Conservation (phyloP, 352 stramenopile species). For the Phytophthora litchii region DNA sequence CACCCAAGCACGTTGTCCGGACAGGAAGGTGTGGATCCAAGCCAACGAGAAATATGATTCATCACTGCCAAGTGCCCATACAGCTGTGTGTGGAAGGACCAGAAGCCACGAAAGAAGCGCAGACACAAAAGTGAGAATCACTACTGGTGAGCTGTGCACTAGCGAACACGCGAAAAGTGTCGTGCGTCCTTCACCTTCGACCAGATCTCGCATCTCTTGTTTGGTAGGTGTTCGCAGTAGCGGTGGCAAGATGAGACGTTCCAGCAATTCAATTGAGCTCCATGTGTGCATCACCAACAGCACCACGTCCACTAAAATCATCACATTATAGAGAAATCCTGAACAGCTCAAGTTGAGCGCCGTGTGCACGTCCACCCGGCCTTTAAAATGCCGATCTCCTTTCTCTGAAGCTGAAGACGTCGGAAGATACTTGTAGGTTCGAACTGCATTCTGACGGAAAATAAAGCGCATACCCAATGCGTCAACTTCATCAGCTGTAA, state of each 20-base stretch:
- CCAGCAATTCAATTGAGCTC: conserved; percentile 36
- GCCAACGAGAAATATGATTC: conserved; percentile 31
- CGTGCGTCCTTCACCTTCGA: conserved; percentile 21
- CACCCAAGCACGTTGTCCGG: conserved; percentile 38
- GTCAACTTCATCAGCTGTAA: conserved; percentile 48
- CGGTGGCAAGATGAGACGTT: conserved; percentile 25
- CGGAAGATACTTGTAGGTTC: conserved; percentile 26
- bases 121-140: conserved; percentile 33
- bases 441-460: conserved; percentile 51
- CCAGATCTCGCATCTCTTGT: conserved; percentile 26
- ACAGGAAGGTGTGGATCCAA: conserved; percentile 49
- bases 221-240: conserved; percentile 22
- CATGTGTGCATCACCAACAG: conserved; percentile 38
- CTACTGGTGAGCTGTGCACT: conserved; percentile 44
- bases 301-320: conserved; percentile 42
- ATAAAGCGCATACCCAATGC: conserved; percentile 48
- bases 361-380: conserved; percentile 26
- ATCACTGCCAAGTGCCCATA: conserved; percentile 43
- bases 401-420: neutral
- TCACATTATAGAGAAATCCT: conserved; percentile 53
- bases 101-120: conserved; percentile 63
- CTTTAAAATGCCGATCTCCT: conserved; percentile 6
- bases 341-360: conserved; percentile 56
- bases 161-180: conserved; percentile 49
- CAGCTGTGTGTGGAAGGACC: conserved; percentile 54